A percentile compares a stretch with the other conserved stretches of the same genome.
Conservation (phyloP, 2,329 filamentous ascomycete species). For the Curvularia hawaiiensis region DNA sequence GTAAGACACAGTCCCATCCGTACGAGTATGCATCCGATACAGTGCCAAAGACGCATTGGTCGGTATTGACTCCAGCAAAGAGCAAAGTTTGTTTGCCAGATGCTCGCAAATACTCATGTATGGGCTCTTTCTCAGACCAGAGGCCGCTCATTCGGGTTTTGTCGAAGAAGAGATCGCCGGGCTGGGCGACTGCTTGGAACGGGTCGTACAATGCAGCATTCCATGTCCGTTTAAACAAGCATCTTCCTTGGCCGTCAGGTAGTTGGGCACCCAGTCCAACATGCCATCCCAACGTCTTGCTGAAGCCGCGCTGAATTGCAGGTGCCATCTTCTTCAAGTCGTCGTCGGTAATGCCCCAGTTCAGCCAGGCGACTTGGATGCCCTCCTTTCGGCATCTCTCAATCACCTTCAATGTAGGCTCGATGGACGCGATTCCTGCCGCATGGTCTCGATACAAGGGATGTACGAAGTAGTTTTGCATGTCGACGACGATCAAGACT, state of each 20-base stretch:
- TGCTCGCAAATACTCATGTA: conserved; percentile 49
- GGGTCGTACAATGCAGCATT: conserved; percentile 51
- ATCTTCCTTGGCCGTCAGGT: conserved; percentile 46
- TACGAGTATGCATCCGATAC: conserved; percentile 50
- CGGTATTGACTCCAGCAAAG: conserved; percentile 52
- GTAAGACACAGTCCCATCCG: conserved; percentile 50
- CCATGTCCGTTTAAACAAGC: conserved; percentile 51
- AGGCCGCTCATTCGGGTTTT: conserved; percentile 52
- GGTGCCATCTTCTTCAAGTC: conserved; percentile 49
- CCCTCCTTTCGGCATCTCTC: conserved; percentile 48
- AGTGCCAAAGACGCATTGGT: conserved; percentile 51
- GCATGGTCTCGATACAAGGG: conserved; percentile 38
- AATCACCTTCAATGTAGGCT: conserved; percentile 47
- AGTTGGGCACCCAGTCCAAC: conserved; percentile 48
- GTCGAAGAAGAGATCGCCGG: conserved; percentile 52
- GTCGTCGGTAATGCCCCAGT: conserved; percentile 50
- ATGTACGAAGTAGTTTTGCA: conserved; percentile 53
- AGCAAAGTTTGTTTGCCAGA: conserved; percentile 50
- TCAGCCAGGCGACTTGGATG: conserved; percentile 50
- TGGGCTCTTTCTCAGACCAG: conserved; percentile 48
- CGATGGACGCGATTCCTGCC: conserved; percentile 39
- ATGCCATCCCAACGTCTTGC: conserved; percentile 50
- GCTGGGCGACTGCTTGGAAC: conserved; percentile 44
- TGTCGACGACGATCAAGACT: conserved; percentile 50
- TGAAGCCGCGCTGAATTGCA: conserved; percentile 50